These are phyloP conservation scores for Metarhizium anisopliae DNA, from an alignment of 2,329 filamentous ascomycete species.

Conservation along the genomic window DNA sequence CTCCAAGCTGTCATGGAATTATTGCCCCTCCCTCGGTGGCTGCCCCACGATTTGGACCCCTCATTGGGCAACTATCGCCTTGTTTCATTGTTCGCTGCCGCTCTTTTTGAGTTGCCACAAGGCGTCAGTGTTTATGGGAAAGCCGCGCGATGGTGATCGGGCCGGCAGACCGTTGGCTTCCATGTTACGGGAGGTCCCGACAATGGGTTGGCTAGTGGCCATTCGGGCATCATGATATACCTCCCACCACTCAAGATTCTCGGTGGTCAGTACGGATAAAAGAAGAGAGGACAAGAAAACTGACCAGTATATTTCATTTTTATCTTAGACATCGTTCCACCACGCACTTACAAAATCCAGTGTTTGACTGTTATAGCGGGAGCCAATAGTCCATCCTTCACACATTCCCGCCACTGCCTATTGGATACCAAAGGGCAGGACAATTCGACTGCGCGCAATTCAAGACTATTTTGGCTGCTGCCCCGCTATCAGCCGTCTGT, in stretches of 20 bases:
- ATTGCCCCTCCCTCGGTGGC: neutral
- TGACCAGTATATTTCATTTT: neutral
- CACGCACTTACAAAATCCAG: neutral
- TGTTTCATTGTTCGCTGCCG: neutral
- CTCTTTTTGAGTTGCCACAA: neutral
- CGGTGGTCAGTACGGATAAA: neutral
- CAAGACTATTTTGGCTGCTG: neutral
- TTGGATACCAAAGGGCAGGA: neutral
- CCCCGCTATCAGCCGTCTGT: conserved; percentile 1
- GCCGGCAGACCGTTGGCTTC: neutral
- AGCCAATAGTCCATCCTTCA: neutral
- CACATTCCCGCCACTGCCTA: neutral
- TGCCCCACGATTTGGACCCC: neutral
- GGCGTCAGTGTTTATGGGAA: neutral
- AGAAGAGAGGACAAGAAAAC: neutral
- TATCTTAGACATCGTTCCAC: neutral
- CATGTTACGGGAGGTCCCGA: neutral
- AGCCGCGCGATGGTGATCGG: neutral
- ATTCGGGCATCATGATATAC: neutral
- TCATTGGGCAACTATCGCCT: conserved; percentile 1
- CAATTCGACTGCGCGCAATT: neutral
- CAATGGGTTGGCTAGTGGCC: neutral
- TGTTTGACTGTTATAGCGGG: neutral
- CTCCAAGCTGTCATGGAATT: neutral
- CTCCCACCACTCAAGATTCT: neutral